Conservation (phyloP, 148 eudicot genomes). For the Rhododendron griersonianum region DNA sequence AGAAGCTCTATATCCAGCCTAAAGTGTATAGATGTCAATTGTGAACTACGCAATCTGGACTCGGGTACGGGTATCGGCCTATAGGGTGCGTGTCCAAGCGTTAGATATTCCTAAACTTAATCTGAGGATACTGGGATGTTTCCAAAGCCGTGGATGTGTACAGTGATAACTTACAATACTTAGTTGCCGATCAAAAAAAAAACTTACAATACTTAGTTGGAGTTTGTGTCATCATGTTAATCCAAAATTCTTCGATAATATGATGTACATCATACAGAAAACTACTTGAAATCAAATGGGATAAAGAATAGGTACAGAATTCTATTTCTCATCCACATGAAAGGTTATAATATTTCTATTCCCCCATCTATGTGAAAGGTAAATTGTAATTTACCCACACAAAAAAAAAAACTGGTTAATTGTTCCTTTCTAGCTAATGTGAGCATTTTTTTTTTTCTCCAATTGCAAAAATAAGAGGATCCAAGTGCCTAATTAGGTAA, state of each 20-base stretch:
- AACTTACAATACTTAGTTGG: neutral
- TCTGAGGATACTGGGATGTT: neutral
- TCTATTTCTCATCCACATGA: neutral
- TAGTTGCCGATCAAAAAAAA: too few species aligned
- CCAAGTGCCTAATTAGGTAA: neutral
- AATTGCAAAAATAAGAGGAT: neutral
- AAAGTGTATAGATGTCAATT: neutral
- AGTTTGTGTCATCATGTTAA: neutral
- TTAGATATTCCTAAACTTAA: neutral
- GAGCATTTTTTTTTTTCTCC: neutral
- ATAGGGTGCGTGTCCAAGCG: neutral
- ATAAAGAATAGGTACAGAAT: neutral
- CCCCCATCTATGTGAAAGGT: neutral
- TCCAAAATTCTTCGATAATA: neutral
- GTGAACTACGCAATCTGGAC: neutral
- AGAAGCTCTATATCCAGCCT: neutral
- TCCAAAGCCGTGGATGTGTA: neutral
- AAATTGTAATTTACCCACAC: neutral
- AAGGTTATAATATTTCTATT: neutral
- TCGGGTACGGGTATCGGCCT: neutral
- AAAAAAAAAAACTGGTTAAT: neutral
- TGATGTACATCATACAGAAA: neutral
- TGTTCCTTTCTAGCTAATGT: neutral
- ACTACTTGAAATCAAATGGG: neutral
- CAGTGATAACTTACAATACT: neutral